phyloP scores from a whole-genome alignment of 1,284 basidiomycete species.

The Melampsora larici-populina region DNA sequence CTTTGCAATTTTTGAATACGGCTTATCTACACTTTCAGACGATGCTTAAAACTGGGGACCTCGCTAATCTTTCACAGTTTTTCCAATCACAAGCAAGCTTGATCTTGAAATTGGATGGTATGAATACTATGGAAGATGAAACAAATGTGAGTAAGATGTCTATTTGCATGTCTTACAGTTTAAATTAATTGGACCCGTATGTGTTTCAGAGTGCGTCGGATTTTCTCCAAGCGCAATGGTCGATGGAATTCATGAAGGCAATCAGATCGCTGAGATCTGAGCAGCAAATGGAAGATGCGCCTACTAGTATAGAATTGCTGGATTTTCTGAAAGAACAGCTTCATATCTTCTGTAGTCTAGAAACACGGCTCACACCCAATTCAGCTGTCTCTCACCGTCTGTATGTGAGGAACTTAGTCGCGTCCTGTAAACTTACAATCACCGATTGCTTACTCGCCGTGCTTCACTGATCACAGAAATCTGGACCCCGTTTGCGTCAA shows the following conservation, averaged over 20 bases:
- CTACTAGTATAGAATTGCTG: neutral
- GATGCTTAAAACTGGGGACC: conserved; percentile 17
- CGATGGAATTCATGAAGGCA: conserved; percentile 24
- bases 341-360: neutral
- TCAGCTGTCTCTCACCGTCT: neutral
- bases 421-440: neutral
- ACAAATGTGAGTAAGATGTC: conserved; percentile 1
- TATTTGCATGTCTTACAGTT: neutral
- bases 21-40: neutral
- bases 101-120: conserved; percentile 5
- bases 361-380: conserved; percentile 2
- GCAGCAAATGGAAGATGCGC: neutral
- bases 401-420: neutral
- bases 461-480: conserved; percentile 4
- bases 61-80: conserved; percentile 3
- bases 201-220: conserved; percentile 20
- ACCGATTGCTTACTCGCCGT: neutral
- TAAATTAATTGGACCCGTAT: neutral
- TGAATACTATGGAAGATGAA: conserved; percentile 12
- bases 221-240: conserved; percentile 39
- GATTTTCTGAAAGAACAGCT: neutral
- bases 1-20: neutral
- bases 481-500: neutral
- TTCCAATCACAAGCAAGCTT: conserved; percentile 23
- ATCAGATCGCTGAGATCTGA: neutral